Conservation (phyloP, 73 alveolate genomes). For the Paramecium pentaurelia region DNA sequence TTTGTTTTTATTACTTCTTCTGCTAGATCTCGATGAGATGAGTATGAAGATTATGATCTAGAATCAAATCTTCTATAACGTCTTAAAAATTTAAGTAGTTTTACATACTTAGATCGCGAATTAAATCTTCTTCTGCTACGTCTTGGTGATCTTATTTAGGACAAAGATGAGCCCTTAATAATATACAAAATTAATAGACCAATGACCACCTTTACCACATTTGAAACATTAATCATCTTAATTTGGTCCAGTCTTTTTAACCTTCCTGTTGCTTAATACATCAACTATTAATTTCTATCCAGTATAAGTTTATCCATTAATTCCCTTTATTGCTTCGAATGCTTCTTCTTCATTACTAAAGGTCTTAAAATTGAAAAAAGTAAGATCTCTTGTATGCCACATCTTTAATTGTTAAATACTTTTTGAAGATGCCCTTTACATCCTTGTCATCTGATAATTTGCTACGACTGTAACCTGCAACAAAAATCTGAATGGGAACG, state of each 20-base stretch:
- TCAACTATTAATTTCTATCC: constrained; percentile 21
- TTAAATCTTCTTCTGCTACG: not conserved
- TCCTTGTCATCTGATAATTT: not conserved
- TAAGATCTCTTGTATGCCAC: constrained; percentile 22
- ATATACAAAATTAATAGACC: not conserved
- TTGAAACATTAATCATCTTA: constrained; percentile 22
- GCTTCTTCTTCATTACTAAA: constrained; percentile 15
- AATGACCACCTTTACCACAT: constrained; percentile 41
- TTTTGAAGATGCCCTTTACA: constrained; percentile 21
- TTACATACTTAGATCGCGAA: not conserved
- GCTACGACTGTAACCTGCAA: constrained; percentile 1
- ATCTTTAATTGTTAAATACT: not conserved
- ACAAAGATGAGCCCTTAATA: constrained; percentile 40
- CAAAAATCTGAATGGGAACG: constrained; percentile 26
- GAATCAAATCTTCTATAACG: constrained; percentile 3
- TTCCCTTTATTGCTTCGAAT: not conserved
- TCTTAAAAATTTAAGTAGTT: not conserved
- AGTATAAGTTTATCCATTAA: not conserved
- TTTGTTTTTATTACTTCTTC: constrained; percentile 9
- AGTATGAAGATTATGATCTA: not conserved
- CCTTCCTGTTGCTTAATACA: not conserved
- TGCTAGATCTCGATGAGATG: constrained; percentile 42
- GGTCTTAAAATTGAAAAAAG: not conserved
- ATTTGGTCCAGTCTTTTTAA: not conserved
- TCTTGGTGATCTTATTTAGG: constrained; percentile 31